Evolutionary conservation across 2,329 filamentous ascomycete genomes (phyloP), one percentile per base, ranked within the genome.

Genomic region (Sphaceloma murrayae): DNA sequence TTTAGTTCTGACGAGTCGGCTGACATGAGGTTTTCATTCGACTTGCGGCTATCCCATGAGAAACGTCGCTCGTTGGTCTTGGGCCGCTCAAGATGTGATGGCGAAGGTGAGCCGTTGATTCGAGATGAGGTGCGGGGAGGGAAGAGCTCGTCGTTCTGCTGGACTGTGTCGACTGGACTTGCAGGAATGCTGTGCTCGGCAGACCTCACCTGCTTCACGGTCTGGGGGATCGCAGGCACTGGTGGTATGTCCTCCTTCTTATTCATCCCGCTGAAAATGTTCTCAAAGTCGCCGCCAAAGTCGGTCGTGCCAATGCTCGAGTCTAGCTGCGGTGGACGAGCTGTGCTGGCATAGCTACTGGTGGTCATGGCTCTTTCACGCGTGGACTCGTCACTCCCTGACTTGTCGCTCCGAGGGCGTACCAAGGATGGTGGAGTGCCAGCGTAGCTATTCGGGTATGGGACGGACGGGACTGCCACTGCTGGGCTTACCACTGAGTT

Each of bases 311-410:
- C 54, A 9, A 63, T 48, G 27, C 40, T 55, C 33, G 58, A 34
- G 29, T 52, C 47, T 30, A 51, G 50, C 19, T 58, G 55, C 7
- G 53, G 49, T 10, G 60, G 58, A 22, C 59, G 55, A n/a, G 60
- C 60, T n/a, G 61, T 63, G 53, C 60, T 62, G 14, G 60, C 61
- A 48, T 62, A 62, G 48, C 61, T 63, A 51, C 60, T 62, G 7
- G 56, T 56, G 8, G 61, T 63, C 54, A 56, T 55, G 9, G 60
- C 58, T 43, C 72, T 62, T 48, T 68, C 67, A 52, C 69, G 58
- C 13, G 53, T 42, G 6, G 47, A 27, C 17, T 45, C 51, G 13
- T n/a, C n/a, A n/a, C n/a, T n/a, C n/a, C n/a, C n/a, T n/a, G n/a
- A n/a, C n/a, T n/a, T n/a, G n/a, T 56, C 49, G 30, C 43, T 46